phyloP scores from a whole-genome alignment of 768 basidiomycete genomes.

The Mycena amicta region DNA sequence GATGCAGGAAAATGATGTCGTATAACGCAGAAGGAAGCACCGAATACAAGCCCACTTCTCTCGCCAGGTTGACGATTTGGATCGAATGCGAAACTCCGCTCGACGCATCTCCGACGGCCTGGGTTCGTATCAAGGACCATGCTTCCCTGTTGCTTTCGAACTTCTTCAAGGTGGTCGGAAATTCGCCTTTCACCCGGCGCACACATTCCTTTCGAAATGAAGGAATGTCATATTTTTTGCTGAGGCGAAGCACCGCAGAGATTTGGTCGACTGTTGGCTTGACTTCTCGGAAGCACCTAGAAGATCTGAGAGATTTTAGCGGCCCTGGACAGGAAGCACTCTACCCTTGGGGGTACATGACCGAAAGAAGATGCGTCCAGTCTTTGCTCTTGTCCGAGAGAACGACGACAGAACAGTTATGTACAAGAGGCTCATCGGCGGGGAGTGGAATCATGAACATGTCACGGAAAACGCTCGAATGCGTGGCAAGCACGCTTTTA shows the following conservation, averaged over 20 bases:
- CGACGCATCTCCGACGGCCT: background rate
- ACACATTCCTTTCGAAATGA: background rate
- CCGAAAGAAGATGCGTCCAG: background rate
- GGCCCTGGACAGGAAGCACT: background rate
- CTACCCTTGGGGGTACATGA: background rate
- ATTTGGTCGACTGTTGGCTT: background rate
- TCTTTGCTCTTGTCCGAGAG: background rate
- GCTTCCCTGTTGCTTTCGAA: background rate
- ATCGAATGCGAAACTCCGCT: background rate
- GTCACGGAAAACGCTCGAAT: constrained; percentile 18
- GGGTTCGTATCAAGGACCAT: background rate
- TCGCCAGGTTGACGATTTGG: background rate
- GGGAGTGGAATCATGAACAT: constrained; percentile 17
- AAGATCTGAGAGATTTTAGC: background rate
- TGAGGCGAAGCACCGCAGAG: background rate
- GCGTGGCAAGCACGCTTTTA: constrained; percentile 3
- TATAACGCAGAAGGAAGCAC: background rate
- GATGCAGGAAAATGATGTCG: no score
- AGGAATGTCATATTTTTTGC: background rate
- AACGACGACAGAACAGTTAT: background rate
- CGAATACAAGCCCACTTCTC: background rate
- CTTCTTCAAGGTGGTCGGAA: background rate
- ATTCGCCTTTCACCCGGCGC: background rate
- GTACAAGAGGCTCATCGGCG: constrained; percentile 1
- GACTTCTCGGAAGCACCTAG: background rate